Evolutionary conservation across 2,329 filamentous ascomycete genomes (phyloP).

Genomic region (Penicillium sp.): DNA sequence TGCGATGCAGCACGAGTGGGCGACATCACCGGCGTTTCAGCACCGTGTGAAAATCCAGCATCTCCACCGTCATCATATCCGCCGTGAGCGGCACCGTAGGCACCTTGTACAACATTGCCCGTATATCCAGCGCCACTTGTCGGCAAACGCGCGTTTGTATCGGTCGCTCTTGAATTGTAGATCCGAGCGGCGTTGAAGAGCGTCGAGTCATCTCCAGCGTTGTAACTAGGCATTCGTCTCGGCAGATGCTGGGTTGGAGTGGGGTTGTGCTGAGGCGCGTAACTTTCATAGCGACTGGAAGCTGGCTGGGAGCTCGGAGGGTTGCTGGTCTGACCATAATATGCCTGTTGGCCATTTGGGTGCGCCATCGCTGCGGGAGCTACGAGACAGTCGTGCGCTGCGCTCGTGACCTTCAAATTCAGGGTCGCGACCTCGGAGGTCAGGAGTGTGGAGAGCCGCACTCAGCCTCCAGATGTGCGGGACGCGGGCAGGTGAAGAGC

Average conservation of each 20-base stretch:
- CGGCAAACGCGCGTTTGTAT: conserved; percentile 34
- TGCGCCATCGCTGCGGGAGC: conserved; percentile 49
- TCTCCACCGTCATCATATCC: conserved; percentile 33
- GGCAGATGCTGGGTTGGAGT: conserved; percentile 43
- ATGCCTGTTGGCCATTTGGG: conserved; percentile 51
- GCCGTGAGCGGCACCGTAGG: conserved; percentile 23
- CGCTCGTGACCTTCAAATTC: background rate
- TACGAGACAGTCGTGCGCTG: background rate
- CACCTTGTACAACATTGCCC: conserved; percentile 36
- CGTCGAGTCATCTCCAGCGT: conserved; percentile 68
- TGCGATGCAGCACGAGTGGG: conserved; percentile 45
- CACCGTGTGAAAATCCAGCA: conserved; percentile 36
- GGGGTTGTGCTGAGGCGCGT: conserved; percentile 39
- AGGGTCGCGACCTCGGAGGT: background rate
- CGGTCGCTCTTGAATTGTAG: conserved; percentile 33
- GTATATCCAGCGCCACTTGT: conserved; percentile 36
- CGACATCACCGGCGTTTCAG: conserved; percentile 34
- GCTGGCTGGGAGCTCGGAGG: conserved; percentile 30
- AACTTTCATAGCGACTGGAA: conserved; percentile 40
- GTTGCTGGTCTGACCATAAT: conserved; percentile 39
- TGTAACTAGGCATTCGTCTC: conserved; percentile 67
- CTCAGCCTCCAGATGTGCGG: conserved; percentile 7
- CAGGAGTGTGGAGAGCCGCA: background rate
- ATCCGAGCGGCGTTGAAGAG: conserved; percentile 44
- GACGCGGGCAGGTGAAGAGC: conserved; percentile 10